Evolutionary conservation across 1,139 yeast genomes (phyloP).

Genomic region (Hemisphaericaspora xylofermentans): DNA sequence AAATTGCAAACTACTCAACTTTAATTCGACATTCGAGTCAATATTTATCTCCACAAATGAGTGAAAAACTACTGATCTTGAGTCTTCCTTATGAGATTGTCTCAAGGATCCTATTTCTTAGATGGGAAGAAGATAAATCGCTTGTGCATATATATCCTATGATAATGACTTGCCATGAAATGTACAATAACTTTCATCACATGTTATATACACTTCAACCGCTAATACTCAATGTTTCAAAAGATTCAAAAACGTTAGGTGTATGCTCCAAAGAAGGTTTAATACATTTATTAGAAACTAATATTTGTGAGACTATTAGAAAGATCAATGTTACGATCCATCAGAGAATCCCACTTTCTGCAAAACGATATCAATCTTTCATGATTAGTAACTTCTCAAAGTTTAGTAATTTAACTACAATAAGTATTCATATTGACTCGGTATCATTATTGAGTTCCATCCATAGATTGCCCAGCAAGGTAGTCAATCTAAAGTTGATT

Average conservation of each 20-base stretch:
- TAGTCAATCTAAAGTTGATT: conserved; percentile 7
- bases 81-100: conserved; percentile 18
- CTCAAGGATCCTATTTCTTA: conserved; percentile 16
- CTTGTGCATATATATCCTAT: conserved; percentile 10
- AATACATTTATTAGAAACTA: neutral
- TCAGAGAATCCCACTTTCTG: neutral
- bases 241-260: neutral
- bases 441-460: neutral
- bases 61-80: conserved; percentile 4
- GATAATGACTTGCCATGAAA: conserved; percentile 15
- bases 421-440: neutral
- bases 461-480: conserved; percentile 8
- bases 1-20: neutral
- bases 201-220: conserved; percentile 17
- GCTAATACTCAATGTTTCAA: conserved; percentile 5
- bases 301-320: neutral
- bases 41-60: neutral
- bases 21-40: neutral
- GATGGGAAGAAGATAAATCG: conserved; percentile 6
- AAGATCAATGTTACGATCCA: neutral
- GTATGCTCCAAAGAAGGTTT: conserved; percentile 1
- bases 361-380: neutral
- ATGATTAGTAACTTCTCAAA: neutral
- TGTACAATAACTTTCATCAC: conserved; percentile 13
- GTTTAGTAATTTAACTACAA: neutral